phyloP scores from a whole-genome alignment of 2,329 filamentous ascomycete genomes.

The Beauveria sp. region DNA sequence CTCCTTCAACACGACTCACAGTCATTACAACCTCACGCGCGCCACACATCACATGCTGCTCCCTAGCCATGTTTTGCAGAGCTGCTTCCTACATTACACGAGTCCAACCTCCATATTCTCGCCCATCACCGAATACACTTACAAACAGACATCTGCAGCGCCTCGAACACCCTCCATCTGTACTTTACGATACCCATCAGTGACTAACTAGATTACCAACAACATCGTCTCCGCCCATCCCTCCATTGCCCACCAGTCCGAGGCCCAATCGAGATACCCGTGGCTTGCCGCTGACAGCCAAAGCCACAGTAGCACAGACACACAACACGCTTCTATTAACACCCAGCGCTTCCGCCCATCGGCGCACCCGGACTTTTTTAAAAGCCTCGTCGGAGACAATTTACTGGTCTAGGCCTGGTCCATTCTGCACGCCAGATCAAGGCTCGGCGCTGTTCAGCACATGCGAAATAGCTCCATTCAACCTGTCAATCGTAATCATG shows the following conservation, averaged over 20 bases:
- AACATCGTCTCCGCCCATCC: not conserved
- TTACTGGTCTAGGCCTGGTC: slow-evolving; percentile 1
- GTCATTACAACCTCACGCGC: not conserved
- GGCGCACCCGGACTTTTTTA: not conserved
- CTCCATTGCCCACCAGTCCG: not conserved
- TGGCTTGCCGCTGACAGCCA: not conserved
- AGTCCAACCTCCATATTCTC: not conserved
- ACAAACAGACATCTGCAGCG: too few species aligned
- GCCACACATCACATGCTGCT: not conserved
- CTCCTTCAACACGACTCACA: not conserved
- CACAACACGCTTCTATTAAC: not conserved
- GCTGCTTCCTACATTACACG: too few species aligned
- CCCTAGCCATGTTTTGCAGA: too few species aligned
- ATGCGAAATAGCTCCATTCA: not conserved
- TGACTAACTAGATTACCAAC: not conserved
- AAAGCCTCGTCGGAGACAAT: not conserved
- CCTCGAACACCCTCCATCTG: too few species aligned
- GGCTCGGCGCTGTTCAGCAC: not conserved
- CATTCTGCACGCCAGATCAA: not conserved
- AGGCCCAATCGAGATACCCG: not conserved
- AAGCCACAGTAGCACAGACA: slow-evolving; percentile 1
- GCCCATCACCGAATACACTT: not conserved
- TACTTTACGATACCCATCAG: not conserved
- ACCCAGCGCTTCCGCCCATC: not conserved
- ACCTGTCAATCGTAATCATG: not conserved